Evolutionary conservation across 2,329 filamentous ascomycete species (phyloP).

Genomic region (Apiospora pterosperma): DNA sequence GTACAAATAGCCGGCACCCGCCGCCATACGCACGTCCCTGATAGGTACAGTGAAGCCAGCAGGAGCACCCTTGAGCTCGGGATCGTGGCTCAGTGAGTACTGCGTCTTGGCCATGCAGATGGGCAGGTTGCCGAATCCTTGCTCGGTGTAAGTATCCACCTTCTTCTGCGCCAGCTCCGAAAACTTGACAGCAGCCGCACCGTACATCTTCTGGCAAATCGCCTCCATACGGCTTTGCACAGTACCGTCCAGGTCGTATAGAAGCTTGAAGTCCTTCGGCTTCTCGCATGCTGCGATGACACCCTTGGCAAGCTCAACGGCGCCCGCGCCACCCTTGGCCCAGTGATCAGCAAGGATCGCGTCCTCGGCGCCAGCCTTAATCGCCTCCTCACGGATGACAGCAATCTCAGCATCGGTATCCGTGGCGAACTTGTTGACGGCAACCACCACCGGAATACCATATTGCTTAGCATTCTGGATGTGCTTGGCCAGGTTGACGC

Average conservation of each 20-base stretch:
- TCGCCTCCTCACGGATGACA: slow-evolving; percentile 84
- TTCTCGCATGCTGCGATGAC: slow-evolving; percentile 81
- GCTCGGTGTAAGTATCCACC: slow-evolving; percentile 88
- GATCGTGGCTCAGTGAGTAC: slow-evolving; percentile 92
- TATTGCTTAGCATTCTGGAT: slow-evolving; percentile 86
- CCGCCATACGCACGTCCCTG: slow-evolving; percentile 88
- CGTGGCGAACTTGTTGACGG: slow-evolving; percentile 94
- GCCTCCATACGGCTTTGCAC: slow-evolving; percentile 87
- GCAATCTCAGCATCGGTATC: slow-evolving; percentile 91
- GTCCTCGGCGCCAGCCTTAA: slow-evolving; percentile 89
- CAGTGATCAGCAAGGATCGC: slow-evolving; percentile 95
- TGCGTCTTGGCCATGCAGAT: slow-evolving; percentile 99
- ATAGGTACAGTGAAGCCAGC: slow-evolving; percentile 94
- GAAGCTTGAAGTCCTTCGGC: slow-evolving; percentile 81
- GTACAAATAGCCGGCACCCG: slow-evolving; percentile 86
- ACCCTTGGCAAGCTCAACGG: slow-evolving; percentile 81
- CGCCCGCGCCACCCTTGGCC: slow-evolving; percentile 90
- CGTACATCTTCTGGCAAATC: slow-evolving; percentile 93
- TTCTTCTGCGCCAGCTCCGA: slow-evolving; percentile 93
- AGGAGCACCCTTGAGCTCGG: slow-evolving; percentile 89
- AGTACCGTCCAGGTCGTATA: slow-evolving; percentile 74
- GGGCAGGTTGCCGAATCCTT: slow-evolving; percentile 88
- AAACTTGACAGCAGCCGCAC: slow-evolving; percentile 84
- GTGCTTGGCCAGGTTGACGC: slow-evolving; percentile 93
- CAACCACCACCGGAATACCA: slow-evolving; percentile 90